Base-by-base conservation (phyloP, 1,139 yeast genomes). In the Magnusiomyces fungicola region DNA sequence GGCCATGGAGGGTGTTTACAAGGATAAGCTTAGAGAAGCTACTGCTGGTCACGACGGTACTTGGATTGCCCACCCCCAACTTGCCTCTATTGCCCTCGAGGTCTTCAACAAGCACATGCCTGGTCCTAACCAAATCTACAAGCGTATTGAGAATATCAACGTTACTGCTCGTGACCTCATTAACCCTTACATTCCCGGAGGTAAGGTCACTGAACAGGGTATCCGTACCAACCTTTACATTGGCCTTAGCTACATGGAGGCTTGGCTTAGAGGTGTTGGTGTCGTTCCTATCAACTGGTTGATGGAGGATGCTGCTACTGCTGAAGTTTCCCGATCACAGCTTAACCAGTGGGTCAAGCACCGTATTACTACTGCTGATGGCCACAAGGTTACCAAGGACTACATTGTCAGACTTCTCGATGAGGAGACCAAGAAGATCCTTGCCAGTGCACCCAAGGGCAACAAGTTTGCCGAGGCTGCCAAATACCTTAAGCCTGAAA, bases 281-380 rank as follows among this genome's bases (percentile, higher is more conserved):
- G 81, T 89, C 71, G 88, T 83, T 52, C 89, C 90, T 59, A 83
- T 83, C 67, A 81, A 83, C 72, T 80, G 78, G 65, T 73, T 83
- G 69, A 83, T 83, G 90, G 90, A 83, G 70, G 90, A 83, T 63
- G 90, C 90, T 44, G 90, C 90, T 47, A 83, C 90, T 50, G 90
- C 90, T 47, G 90, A 83, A 68, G 89, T 83, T 43, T 81, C 88
- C 29, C 78, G 90, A 66, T 77, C 85, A 34, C 88, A 82, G 68
- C 74, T 83, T 58, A 80, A 84, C 78, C 88, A 83, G 67, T 83
- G 90, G 90, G 87, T 83, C 54, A 77, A 79, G 54, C 89, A 83
- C 65, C 80, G 80, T 51, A 79, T 78, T 48, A 68, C 68, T 57
- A 81, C 88, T 46, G 79, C 76, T 55, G 73, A 74, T 55, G 50